Evolutionary conservation across 768 basidiomycete genomes (phyloP).

Genomic region (Hygrophoropsis aurantiaca): DNA sequence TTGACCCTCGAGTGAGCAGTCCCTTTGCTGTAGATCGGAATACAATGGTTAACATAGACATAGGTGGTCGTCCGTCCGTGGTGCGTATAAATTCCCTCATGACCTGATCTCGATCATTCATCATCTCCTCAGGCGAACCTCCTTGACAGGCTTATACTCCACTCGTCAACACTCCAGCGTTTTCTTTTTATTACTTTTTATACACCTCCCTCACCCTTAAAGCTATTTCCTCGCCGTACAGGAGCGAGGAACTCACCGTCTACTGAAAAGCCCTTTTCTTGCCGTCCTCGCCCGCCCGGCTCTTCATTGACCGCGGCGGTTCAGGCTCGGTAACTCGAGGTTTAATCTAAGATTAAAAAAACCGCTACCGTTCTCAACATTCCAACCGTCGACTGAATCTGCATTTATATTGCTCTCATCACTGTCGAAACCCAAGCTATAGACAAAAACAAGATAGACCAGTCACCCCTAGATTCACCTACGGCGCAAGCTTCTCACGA

Average conservation of each 20-base stretch:
- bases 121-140: constrained; percentile 63
- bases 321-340: constrained; percentile 67
- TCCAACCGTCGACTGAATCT: background rate
- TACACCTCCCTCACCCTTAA: constrained; percentile 36
- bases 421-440: constrained; percentile 14
- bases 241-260: constrained; percentile 66
- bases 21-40: background rate
- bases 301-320: constrained; percentile 72
- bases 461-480: constrained; percentile 9
- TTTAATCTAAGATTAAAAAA: constrained; percentile 28
- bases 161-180: constrained; percentile 2
- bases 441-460: constrained; percentile 22
- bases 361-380: constrained; percentile 17
- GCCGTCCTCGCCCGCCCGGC: constrained; percentile 65
- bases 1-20: constrained; percentile 71
- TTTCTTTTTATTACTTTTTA: constrained; percentile 10
- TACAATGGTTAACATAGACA: constrained; percentile 4
- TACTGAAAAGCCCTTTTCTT: constrained; percentile 50
- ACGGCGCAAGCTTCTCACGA: constrained; percentile 10
- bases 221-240: constrained; percentile 64
- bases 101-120: constrained; percentile 10
- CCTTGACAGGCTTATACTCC: constrained; percentile 53
- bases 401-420: background rate
- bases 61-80: constrained; percentile 82
- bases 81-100: constrained; percentile 38